Conservation (phyloP, 2,329 filamentous ascomycete genomes). For the Chaetomiaceae sp. region DNA sequence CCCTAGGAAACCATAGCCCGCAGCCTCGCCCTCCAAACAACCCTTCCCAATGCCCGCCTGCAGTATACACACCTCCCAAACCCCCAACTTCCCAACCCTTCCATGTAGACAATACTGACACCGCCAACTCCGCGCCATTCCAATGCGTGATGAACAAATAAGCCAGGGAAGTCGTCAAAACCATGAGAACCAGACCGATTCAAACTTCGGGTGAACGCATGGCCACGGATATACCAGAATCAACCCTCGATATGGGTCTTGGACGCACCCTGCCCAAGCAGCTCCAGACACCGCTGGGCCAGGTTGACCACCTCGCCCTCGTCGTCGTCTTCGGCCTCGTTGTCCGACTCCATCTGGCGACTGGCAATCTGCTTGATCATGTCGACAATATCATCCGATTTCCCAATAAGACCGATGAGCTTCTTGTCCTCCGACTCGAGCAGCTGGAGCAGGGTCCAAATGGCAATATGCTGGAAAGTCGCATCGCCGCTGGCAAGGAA, state of each 20-base stretch:
- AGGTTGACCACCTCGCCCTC: slow-evolving; percentile 90
- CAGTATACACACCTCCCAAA: slow-evolving; percentile 25
- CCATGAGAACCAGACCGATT: slow-evolving; percentile 3
- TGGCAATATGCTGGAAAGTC: slow-evolving; percentile 98
- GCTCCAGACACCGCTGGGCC: slow-evolving; percentile 82
- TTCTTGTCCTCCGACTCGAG: slow-evolving; percentile 91
- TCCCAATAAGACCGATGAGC: slow-evolving; percentile 81
- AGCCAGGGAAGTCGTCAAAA: slow-evolving; percentile 25
- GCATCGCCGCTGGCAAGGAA: slow-evolving; percentile 93
- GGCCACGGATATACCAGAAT: slow-evolving; percentile 20
- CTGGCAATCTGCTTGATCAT: slow-evolving; percentile 91
- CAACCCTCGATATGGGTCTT: slow-evolving; percentile 81
- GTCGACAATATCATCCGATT: slow-evolving; percentile 84
- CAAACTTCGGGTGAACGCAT: background rate
- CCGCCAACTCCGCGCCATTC: slow-evolving; percentile 42
- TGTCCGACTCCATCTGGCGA: slow-evolving; percentile 80
- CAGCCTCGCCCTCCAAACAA: background rate
- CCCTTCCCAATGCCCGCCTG: slow-evolving; percentile 15
- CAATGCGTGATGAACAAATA: slow-evolving; percentile 33
- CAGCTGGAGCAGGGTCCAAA: slow-evolving; percentile 94
- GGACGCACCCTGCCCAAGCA: slow-evolving; percentile 69
- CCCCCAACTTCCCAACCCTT: slow-evolving; percentile 22
- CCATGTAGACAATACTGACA: slow-evolving; percentile 35
- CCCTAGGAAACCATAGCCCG: background rate
- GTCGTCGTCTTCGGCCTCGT: slow-evolving; percentile 82